Evolutionary conservation across 192 early-diverging fungal genomes (phyloP), one percentile per base, ranked within the genome.

Genomic region (Entomortierella parvispora): DNA sequence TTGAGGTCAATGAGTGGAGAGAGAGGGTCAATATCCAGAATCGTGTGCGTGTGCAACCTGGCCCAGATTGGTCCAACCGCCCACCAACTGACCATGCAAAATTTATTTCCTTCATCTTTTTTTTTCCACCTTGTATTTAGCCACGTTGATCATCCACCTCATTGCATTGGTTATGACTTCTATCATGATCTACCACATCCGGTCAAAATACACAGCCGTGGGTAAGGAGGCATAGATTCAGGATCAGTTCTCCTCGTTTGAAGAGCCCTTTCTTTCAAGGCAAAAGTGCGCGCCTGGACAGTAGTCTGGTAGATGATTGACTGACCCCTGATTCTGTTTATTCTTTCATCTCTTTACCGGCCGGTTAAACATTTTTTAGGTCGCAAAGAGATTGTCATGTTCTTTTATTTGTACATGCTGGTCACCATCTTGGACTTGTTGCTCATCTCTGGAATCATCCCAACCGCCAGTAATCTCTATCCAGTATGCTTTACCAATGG

Each of bases 121-220:
- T n/a, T 10, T 17, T 43, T n/a, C 15, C 23, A 29, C 9, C 15
- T 3, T 28, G 1, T 20, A 4, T 59, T 44, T 62, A 86, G 96
- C 97, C 8, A 94, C 96, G 40, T 84, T 99, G 37, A 94, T 99
- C 58, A 94, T 98, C 63, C 92, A 98, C 71, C 67, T 98, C 55
- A 89, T 97, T 59, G 92, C 97, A 28, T 80, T 99, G 58, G 79
- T 95, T 65, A 99, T 99, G 98, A 96, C 97, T 10, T 81, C 90
- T 53, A 96, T 97, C 77, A 99, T 99, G 97, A 98, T 99, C 80
- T 93, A 93, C 68, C 97, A 99, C 81, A 94, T 99, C 80, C 92
- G 92, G 62, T 93, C 92, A 46, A 99, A 99, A 85, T 98, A 97
- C 83, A 99, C 97, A 26, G 97, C 97, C 37, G 95, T 99, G n/a